These are phyloP conservation scores for Leishmania mexicana DNA, from an alignment of 208 protist genomes.

Conservation along the genomic window DNA sequence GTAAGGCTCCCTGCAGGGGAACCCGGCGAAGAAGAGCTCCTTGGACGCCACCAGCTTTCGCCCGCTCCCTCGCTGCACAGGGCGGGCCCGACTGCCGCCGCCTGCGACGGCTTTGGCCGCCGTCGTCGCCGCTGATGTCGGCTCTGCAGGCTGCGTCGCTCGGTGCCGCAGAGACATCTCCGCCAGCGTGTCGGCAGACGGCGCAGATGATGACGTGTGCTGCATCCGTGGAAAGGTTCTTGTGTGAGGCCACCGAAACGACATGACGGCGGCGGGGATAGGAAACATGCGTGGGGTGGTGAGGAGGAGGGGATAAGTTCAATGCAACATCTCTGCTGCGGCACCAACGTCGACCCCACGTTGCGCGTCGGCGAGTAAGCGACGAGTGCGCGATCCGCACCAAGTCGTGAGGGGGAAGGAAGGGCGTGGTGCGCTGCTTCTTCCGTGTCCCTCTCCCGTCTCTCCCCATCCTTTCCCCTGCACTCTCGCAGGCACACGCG, in stretches of 20 bases:
- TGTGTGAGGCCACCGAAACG: not conserved
- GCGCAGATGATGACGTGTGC: not conserved
- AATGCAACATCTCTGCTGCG: not conserved
- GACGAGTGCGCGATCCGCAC: not conserved
- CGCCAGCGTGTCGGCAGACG: not conserved
- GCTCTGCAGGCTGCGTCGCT: not conserved
- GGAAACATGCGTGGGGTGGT: not conserved
- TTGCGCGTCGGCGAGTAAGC: not conserved
- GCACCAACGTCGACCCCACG: not conserved
- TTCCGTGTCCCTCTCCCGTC: not conserved
- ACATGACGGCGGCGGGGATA: too few species aligned
- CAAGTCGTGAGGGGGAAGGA: too few species aligned
- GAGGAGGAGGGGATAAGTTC: not conserved
- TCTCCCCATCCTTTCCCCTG: not conserved
- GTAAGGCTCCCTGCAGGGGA: conserved; percentile 26
- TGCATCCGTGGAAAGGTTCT: not conserved
- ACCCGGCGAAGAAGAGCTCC: conserved; percentile 79
- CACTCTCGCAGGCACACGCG: not conserved
- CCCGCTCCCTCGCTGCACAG: not conserved
- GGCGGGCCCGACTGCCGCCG: not conserved
- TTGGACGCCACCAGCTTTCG: conserved; percentile 30
- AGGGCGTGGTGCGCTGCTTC: not conserved
- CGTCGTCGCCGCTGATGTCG: not conserved
- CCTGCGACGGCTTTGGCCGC: not conserved
- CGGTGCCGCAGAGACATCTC: not conserved